Evolutionary conservation across 306 rosid genomes (phyloP).

Genomic region (Cucurbita maxima): DNA sequence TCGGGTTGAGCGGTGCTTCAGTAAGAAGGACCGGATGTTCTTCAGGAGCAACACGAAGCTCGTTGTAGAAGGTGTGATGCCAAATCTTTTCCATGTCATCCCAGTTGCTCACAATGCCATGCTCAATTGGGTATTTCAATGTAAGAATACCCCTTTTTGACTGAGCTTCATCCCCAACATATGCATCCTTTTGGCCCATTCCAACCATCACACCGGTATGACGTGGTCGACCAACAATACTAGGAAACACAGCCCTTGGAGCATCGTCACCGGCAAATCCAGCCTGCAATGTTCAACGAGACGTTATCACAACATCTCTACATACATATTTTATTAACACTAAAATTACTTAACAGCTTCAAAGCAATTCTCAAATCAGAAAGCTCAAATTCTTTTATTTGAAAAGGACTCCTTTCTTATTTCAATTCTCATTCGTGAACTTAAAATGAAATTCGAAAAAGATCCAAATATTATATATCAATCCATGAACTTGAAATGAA

Average conservation of each 20-base stretch:
- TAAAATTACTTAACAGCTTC: not conserved
- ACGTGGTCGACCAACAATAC: slow-evolving; percentile 4
- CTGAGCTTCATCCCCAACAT: slow-evolving; percentile 9
- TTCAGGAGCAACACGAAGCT: slow-evolving; percentile 33
- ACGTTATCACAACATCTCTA: not conserved
- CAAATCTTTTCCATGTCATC: slow-evolving; percentile 63
- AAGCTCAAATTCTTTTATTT: not conserved
- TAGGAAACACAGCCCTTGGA: slow-evolving; percentile 50
- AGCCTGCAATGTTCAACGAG: slow-evolving; percentile 22
- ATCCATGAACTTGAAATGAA: not conserved
- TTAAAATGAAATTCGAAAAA: not conserved
- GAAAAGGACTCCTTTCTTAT: not conserved
- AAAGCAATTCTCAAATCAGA: not conserved
- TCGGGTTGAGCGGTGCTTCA: slow-evolving; percentile 63
- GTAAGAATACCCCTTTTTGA: slow-evolving; percentile 7
- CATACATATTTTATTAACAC: not conserved
- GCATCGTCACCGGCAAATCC: slow-evolving; percentile 65
- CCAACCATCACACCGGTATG: slow-evolving; percentile 7
- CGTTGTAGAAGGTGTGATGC: slow-evolving; percentile 9
- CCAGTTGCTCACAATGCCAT: slow-evolving; percentile 69
- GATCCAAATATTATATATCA: not conserved
- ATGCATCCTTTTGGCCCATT: slow-evolving; percentile 10
- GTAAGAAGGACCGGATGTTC: slow-evolving; percentile 68
- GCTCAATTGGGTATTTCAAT: slow-evolving; percentile 34
- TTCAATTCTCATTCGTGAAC: not conserved